Percentiles rank a stretch among this genome's conserved stretches.
These are phyloP conservation scores for Mycena maculata DNA, from an alignment of 768 basidiomycete genomes.

Conservation along the genomic window DNA sequence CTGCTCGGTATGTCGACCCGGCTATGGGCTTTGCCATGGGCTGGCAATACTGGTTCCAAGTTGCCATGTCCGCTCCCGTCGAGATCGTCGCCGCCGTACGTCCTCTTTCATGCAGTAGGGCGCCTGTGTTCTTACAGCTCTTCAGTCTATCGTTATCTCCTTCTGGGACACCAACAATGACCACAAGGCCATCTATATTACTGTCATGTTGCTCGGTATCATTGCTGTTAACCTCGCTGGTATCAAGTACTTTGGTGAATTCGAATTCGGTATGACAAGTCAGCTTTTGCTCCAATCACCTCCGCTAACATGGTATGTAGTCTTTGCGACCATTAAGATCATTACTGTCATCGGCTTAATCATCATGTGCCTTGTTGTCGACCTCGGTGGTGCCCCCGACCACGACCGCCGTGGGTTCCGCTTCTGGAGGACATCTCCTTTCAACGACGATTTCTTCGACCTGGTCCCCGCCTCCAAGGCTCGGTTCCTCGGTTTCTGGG, in stretches of 20 bases:
- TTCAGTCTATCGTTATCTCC: conserved; percentile 47
- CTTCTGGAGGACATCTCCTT: conserved; percentile 50
- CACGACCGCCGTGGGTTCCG: conserved; percentile 52
- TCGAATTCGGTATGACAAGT: conserved; percentile 39
- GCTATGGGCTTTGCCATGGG: conserved; percentile 52
- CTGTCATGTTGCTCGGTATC: conserved; percentile 43
- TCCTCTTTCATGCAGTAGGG: background rate
- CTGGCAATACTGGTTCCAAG: conserved; percentile 45
- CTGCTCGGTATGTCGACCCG: conserved; percentile 48
- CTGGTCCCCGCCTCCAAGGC: conserved; percentile 43
- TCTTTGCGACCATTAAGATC: conserved; percentile 61
- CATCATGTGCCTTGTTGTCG: conserved; percentile 61
- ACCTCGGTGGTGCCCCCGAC: conserved; percentile 61
- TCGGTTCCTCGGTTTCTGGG: conserved; percentile 45
- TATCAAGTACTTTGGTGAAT: conserved; percentile 38
- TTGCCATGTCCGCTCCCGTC: conserved; percentile 46
- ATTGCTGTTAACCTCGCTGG: conserved; percentile 44
- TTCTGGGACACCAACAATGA: conserved; percentile 51
- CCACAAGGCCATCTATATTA: conserved; percentile 47
- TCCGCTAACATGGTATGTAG: too few species aligned
- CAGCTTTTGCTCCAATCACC: conserved; percentile 46
- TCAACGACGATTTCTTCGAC: conserved; percentile 38
- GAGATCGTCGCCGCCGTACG: conserved; percentile 49
- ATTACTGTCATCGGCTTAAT: conserved; percentile 53
- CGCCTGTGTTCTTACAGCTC: conserved; percentile 16